Percentiles rank a stretch among this genome's conserved stretches.
phyloP scores from a whole-genome alignment of 2,329 filamentous ascomycete genomes.

The Fusarium veterinarium region DNA sequence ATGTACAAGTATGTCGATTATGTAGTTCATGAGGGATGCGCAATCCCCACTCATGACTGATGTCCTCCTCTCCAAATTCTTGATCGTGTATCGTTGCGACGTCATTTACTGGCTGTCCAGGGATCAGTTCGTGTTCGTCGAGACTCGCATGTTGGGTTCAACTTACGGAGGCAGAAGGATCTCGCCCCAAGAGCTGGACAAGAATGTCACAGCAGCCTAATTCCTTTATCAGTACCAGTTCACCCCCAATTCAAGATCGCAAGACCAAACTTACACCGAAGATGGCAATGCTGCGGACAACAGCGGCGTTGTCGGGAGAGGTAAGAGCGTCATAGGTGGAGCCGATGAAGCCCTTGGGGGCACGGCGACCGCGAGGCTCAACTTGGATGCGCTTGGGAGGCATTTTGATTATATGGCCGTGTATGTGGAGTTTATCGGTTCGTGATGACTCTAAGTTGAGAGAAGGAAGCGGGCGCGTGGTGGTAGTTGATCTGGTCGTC shows the following conservation, averaged over 20 bases:
- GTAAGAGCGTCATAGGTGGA: conserved; percentile 72
- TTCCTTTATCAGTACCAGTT: conserved; percentile 8
- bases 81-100: conserved; percentile 10
- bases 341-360: conserved; percentile 64
- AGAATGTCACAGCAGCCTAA: conserved; percentile 73
- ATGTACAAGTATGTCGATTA: conserved; percentile 44
- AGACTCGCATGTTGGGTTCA: neutral
- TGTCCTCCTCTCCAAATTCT: neutral
- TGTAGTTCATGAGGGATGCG: conserved; percentile 10
- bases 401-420: conserved; percentile 58
- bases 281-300: conserved; percentile 74
- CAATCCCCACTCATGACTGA: neutral
- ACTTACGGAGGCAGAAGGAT: conserved; percentile 73
- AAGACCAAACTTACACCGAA: conserved; percentile 69
- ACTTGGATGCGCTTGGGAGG: conserved; percentile 70
- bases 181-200: conserved; percentile 75
- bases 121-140: conserved; percentile 13
- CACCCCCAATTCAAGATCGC: too few relatives aligned
- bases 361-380: conserved; percentile 55
- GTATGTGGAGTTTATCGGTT: neutral
- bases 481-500: conserved; percentile 19
- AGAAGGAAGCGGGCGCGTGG: conserved; percentile 6
- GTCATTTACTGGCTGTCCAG: conserved; percentile 42
- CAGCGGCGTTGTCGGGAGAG: conserved; percentile 74
- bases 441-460: conserved; percentile 14